Percentiles rank a stretch among this genome's conserved stretches.
phyloP scores from a whole-genome alignment of 176 grass and related monocot species.

The Cenchrus americanus region DNA sequence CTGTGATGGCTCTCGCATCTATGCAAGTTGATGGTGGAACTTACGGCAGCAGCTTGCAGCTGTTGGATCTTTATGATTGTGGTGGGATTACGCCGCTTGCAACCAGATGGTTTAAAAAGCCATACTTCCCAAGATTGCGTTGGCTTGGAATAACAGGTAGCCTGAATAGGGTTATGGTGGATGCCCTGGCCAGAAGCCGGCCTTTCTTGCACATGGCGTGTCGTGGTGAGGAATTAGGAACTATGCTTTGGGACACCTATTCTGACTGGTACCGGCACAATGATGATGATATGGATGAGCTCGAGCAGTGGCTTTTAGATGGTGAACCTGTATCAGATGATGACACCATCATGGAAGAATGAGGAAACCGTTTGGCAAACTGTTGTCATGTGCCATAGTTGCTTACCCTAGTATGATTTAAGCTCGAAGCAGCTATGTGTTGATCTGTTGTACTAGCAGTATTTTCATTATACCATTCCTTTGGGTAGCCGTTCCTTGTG shows the following conservation, averaged over 20 bases:
- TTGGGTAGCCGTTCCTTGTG: not conserved
- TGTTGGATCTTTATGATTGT: constrained; percentile 85
- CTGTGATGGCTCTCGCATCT: constrained; percentile 92
- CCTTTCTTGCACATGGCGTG: constrained; percentile 81
- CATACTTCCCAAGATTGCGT: constrained; percentile 81
- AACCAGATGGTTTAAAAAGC: constrained; percentile 92
- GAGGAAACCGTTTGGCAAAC: constrained; percentile 33
- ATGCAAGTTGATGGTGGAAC: constrained; percentile 89
- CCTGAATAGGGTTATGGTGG: constrained; percentile 88
- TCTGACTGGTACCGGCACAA: constrained; percentile 72
- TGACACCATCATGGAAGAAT: constrained; percentile 45
- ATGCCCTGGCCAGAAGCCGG: constrained; percentile 74
- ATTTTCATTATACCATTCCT: constrained; percentile 20
- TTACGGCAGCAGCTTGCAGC: constrained; percentile 67
- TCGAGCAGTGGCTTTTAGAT: constrained; percentile 78
- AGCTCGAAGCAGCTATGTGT: not conserved
- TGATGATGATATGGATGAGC: constrained; percentile 80
- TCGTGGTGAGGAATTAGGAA: constrained; percentile 79
- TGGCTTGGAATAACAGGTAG: constrained; percentile 84
- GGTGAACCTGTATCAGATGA: constrained; percentile 40
- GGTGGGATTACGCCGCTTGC: constrained; percentile 79
- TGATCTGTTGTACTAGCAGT: constrained; percentile 8
- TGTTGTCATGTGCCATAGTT: constrained; percentile 21
- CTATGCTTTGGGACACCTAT: constrained; percentile 55
- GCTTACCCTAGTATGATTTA: constrained; percentile 14